Evolutionary conservation across 768 basidiomycete genomes (phyloP).

Genomic region (Boletus barrowsii): DNA sequence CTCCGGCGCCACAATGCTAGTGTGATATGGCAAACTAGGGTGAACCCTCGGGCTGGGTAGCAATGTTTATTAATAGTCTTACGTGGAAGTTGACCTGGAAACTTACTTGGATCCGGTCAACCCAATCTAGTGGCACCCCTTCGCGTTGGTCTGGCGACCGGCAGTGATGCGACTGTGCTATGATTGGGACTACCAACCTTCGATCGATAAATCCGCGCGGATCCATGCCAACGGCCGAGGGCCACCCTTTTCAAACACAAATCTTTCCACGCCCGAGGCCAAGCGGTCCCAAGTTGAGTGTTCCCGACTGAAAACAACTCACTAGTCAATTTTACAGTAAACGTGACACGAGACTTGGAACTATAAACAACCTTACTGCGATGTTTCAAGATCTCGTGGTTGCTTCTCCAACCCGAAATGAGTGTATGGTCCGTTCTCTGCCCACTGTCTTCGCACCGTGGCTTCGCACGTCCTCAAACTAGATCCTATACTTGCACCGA

Average conservation of each 20-base stretch:
- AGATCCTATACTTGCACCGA: not conserved
- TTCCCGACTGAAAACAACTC: not conserved
- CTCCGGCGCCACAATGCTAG: not conserved
- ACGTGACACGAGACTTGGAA: too few species aligned
- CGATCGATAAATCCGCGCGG: slow-evolving; percentile 1
- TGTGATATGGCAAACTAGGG: not conserved
- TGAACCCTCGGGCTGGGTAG: not conserved
- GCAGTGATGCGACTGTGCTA: not conserved
- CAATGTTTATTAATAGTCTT: not conserved
- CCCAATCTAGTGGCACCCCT: not conserved
- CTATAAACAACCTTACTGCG: too few species aligned
- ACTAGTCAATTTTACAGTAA: not conserved
- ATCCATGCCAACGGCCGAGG: not conserved
- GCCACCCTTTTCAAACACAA: too few species aligned
- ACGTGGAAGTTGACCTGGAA: slow-evolving; percentile 2
- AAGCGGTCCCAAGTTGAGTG: not conserved
- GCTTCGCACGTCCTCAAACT: not conserved
- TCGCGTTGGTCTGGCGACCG: not conserved
- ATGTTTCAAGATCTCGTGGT: not conserved
- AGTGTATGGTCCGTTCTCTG: too few species aligned
- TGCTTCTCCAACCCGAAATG: not conserved
- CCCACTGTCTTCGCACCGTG: not conserved
- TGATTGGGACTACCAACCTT: not conserved
- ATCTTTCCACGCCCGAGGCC: too few species aligned
- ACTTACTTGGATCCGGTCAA: not conserved